Evolutionary conservation across 2,329 filamentous ascomycete genomes (phyloP), one percentile per base, ranked within the genome.

Genomic region (Massarina eburnea): DNA sequence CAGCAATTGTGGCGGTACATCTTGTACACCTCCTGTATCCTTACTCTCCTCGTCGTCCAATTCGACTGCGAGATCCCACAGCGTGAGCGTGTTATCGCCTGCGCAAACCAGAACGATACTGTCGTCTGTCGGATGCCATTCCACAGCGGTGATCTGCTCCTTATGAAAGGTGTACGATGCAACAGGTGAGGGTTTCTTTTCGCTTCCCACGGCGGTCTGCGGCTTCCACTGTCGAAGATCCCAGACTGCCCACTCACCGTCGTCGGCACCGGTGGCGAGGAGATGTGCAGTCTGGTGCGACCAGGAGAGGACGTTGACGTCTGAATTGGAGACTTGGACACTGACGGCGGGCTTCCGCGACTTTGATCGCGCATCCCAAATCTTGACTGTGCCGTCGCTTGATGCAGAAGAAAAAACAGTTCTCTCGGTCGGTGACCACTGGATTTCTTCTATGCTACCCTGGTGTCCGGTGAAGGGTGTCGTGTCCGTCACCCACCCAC

Each of bases 231-330:
- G 88, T 43, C 94, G 83, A 63, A 99, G 76, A 71, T 99, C 94
- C 94, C 94, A 99, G 19, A 97, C 91, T 1, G 82, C 91, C 90
- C 92, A 97, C 42, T 86, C 84, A 29, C 94, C 94, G 66, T 96
- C 90, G 64, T 99, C 94, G 52, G 89, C 91, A 35, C 94, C 94
- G 0, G 91, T 91, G 1, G 92, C 92, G 27, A 99, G 83, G 27
- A 99, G 82, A 70, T 97, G 91, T 18, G 85, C 83, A 1, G 91
- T 96, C 72, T 91, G 85, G 35, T 81, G 82, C 29, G 91, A 96
- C 94, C 94, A 99, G 49, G 88, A 94, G 74, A 97, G 87, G 51
- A 99, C 94, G 67, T 99, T 99, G 64, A 97, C 89, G 64, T 99
- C 94, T 39, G 85, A 84, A 45, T 83, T 78, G 66, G 88, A 94